Evolutionary conservation across 257 asterid species (phyloP), one percentile per base, ranked within the genome.

Genomic region (Fraxinus excelsior): DNA sequence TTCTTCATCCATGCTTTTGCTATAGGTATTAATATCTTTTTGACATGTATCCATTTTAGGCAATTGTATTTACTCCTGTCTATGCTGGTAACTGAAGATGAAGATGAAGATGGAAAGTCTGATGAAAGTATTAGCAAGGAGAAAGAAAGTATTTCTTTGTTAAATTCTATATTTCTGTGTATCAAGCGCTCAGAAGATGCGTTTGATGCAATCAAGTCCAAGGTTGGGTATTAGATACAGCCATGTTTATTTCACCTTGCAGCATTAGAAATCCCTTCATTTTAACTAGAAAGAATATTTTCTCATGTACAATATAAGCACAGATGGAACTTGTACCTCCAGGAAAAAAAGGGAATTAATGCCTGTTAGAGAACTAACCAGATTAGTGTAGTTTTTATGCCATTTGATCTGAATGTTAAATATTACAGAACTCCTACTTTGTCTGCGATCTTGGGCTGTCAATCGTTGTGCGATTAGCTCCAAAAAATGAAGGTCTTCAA

Each of bases 171-270:
- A 72, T 88, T 96, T 80, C 89, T 69, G 74, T 82, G 87, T 79
- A 91, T 93, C 86, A 91, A 87, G 88, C 85, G 76, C 74, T 90
- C 99, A 2, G 92, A 85, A 87, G 99, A 96, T 89, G 91, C 85
- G 44, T 67, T 89, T 72, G 95, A 93, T 76, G 76, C 87, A 53
- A 76, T 90, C 51, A 96, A 85, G 79, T 89, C 98, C 75, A 92
- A 93, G 97, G 99, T 96, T 77, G 69, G 89, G 74, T 78, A 72
- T 73, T 78, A 72, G 32, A 19, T 53, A 18, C 67, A 25, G 51
- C 71, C 35, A 21, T 70, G 21, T 73, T 72, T 49, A 75, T 76
- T 69, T 74, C 69, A 67, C 60, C 70, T 64, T 76, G 70, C 53
- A n/a, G 10, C 28, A 35, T 23, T 76, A 58, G 16, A 71, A 51